Percentiles rank a stretch among this genome's conserved stretches.
Evolutionary conservation across 176 grass and related monocot species (phyloP).

Genomic region (Phoenix roebelenii): DNA sequence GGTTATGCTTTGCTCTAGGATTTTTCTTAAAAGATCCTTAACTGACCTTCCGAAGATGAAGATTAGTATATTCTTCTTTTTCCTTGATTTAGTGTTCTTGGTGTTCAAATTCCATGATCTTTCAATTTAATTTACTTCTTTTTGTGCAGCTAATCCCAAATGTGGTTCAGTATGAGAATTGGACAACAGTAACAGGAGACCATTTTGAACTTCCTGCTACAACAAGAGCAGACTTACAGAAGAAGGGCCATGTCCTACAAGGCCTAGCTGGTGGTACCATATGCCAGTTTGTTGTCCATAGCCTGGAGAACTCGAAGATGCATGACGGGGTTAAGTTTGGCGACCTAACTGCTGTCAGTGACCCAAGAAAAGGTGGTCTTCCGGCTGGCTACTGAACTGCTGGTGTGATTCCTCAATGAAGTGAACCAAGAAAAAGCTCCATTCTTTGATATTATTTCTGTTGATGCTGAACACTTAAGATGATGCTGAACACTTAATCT

Average conservation of each 20-base stretch:
- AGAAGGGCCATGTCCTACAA: constrained; percentile 50
- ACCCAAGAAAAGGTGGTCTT: constrained; percentile 89
- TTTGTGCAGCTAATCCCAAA: constrained; percentile 75
- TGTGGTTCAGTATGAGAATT: constrained; percentile 83
- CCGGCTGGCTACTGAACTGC: constrained; percentile 65
- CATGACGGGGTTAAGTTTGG: constrained; percentile 10
- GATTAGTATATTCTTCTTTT: neutral
- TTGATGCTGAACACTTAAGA: too few species aligned
- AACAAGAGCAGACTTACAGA: constrained; percentile 54
- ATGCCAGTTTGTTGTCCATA: constrained; percentile 67
- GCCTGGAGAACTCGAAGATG: constrained; percentile 9
- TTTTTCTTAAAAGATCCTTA: too few species aligned
- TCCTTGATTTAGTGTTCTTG: neutral
- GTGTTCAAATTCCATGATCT: neutral
- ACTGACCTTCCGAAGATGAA: too few species aligned
- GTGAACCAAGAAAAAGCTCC: too few species aligned
- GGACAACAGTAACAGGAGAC: constrained; percentile 82
- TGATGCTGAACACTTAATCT: too few species aligned
- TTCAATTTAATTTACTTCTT: neutral
- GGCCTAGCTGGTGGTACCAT: constrained; percentile 78
- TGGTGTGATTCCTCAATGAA: neutral
- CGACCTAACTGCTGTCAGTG: constrained; percentile 62
- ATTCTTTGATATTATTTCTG: too few species aligned
- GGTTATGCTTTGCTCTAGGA: too few species aligned
- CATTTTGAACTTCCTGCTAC: constrained; percentile 55